A percentile compares a stretch with the other conserved stretches of the same genome.
Evolutionary conservation across 164 flowering plant genomes (phyloP).

Genomic region (Euptelea pleiosperma): DNA sequence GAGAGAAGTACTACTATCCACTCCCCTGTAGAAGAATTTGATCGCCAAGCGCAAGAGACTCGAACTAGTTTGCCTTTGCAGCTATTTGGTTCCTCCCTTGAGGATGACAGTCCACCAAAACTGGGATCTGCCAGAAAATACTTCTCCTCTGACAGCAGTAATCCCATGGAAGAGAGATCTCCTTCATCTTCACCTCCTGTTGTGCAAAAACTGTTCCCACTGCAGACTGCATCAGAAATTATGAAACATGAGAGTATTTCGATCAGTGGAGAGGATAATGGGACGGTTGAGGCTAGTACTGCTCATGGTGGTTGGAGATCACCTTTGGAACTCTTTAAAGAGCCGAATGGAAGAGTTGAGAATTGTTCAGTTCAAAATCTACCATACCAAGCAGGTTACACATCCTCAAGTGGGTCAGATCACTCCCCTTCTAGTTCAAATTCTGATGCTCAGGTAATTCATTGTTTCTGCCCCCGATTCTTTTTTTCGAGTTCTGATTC

Average conservation of each 20-base stretch:
- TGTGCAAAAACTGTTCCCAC: constrained; percentile 63
- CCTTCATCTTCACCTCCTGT: constrained; percentile 78
- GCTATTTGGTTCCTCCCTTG: constrained; percentile 74
- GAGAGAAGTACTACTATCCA: constrained; percentile 51
- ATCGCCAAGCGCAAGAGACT: constrained; percentile 41
- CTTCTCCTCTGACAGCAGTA: constrained; percentile 83
- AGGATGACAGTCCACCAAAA: constrained; percentile 56
- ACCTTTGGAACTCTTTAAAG: constrained; percentile 58
- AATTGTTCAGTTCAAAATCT: constrained; percentile 39
- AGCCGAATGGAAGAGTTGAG: constrained; percentile 36
- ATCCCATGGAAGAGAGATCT: constrained; percentile 70
- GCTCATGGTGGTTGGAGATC: constrained; percentile 40
- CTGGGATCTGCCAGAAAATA: constrained; percentile 54
- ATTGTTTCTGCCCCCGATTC: background rate
- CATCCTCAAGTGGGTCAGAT: constrained; percentile 81
- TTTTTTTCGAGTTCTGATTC: background rate
- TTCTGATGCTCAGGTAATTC: constrained; percentile 71
- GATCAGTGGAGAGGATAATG: constrained; percentile 31
- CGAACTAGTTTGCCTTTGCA: constrained; percentile 49
- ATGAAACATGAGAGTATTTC: constrained; percentile 39
- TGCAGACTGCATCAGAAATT: constrained; percentile 43
- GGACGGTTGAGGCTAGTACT: constrained; percentile 32
- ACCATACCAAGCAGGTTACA: constrained; percentile 60
- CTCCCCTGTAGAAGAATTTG: constrained; percentile 52
- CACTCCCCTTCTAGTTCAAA: constrained; percentile 79